phyloP scores from a whole-genome alignment of 2,329 filamentous ascomycete species.

The Hypoxylon sp. region DNA sequence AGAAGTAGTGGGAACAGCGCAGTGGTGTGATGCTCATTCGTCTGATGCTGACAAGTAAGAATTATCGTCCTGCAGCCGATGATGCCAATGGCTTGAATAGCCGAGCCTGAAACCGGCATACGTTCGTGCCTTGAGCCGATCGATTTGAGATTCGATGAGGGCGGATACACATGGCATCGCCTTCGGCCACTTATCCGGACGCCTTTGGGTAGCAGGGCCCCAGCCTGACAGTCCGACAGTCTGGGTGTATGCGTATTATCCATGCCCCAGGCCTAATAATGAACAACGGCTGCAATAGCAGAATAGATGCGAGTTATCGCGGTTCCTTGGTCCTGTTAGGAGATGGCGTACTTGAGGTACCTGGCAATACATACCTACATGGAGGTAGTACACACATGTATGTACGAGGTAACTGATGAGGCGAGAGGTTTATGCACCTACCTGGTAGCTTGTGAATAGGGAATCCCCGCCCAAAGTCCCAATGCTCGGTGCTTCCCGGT shows the following conservation, averaged over 20 bases:
- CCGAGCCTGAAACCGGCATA: not conserved
- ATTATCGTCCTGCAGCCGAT: constrained; percentile 7
- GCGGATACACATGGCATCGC: not conserved
- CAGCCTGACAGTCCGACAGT: not conserved
- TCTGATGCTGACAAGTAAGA: constrained; percentile 25
- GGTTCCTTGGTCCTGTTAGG: too few species aligned
- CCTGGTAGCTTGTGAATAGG: too few species aligned
- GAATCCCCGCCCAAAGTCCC: not conserved
- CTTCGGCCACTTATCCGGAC: not conserved
- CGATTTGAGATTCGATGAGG: not conserved
- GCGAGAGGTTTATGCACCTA: not conserved
- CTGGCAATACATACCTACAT: too few species aligned
- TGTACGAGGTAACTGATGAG: too few species aligned
- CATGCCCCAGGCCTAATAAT: too few species aligned
- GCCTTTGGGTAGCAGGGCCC: not conserved
- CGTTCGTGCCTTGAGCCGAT: constrained; percentile 3
- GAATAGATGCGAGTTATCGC: too few species aligned
- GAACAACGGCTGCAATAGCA: too few species aligned
- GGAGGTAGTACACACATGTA: too few species aligned
- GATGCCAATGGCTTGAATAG: not conserved
- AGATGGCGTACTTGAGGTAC: too few species aligned
- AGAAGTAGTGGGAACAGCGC: constrained; percentile 11
- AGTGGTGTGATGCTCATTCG: constrained; percentile 35
- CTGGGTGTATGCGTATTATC: not conserved
- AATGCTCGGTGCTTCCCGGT: not conserved